A percentile compares a stretch with the other conserved stretches of the same genome.
Evolutionary conservation across 768 basidiomycete species (phyloP).

Genomic region (Boletus pseudopeckii): DNA sequence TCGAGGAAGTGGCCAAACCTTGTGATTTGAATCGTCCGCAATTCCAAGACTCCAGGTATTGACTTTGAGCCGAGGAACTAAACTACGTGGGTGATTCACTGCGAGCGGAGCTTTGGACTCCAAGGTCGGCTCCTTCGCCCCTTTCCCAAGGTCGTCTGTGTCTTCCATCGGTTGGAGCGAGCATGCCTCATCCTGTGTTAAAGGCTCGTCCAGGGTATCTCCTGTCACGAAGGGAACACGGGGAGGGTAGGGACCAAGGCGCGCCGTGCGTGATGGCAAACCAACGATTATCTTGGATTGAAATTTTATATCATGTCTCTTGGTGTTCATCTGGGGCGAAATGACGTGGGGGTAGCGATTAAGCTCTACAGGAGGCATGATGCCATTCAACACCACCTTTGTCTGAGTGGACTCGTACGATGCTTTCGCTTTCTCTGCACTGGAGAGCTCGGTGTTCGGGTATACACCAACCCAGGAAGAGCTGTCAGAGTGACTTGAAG

Average conservation of each 20-base stretch:
- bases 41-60: background rate
- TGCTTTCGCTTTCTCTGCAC: slow-evolving; percentile 10
- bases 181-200: background rate
- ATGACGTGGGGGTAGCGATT: slow-evolving; percentile 11
- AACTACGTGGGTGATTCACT: slow-evolving; percentile 1
- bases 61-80: slow-evolving; percentile 1
- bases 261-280: background rate
- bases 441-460: slow-evolving; percentile 15
- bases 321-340: slow-evolving; percentile 1
- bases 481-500: slow-evolving; percentile 9
- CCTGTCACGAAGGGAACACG: background rate
- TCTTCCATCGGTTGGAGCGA: background rate
- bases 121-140: background rate
- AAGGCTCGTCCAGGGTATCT: background rate
- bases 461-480: slow-evolving; percentile 17
- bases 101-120: slow-evolving; percentile 10
- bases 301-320: background rate
- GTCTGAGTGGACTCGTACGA: background rate
- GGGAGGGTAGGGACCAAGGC: background rate
- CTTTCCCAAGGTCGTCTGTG: background rate
- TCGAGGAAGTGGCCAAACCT: slow-evolving; percentile 10
- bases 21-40: background rate
- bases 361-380: slow-evolving; percentile 7
- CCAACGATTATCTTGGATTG: background rate
- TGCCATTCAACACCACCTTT: background rate